A percentile compares a stretch with the other conserved stretches of the same genome.
Conservation (phyloP, 169 alveolate species). For the Eimeria zaria region DNA sequence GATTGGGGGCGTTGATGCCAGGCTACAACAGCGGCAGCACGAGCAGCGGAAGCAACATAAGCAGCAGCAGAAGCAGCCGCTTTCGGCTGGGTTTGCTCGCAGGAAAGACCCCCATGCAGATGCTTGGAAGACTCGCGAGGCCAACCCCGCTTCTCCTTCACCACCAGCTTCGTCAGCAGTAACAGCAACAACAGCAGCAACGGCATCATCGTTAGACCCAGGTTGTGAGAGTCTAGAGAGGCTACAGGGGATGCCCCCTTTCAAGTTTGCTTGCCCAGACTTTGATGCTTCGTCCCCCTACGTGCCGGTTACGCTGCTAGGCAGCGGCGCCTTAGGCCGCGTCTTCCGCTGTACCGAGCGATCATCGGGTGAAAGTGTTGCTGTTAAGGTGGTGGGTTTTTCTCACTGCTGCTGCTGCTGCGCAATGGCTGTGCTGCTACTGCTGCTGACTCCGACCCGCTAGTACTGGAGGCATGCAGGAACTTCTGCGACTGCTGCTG, state of each 20-base stretch:
- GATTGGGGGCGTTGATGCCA: background rate
- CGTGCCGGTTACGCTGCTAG: slow-evolving; percentile 54
- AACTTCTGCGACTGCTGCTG: background rate
- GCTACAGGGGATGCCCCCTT: background rate
- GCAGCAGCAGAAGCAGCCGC: background rate
- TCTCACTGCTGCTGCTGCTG: slow-evolving; percentile 2
- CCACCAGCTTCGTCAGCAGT: background rate
- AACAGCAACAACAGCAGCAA: background rate
- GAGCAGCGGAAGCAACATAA: background rate
- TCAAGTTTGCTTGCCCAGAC: background rate
- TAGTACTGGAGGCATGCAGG: background rate
- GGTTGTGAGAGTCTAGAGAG: background rate
- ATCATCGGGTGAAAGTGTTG: slow-evolving; percentile 34
- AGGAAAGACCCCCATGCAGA: background rate
- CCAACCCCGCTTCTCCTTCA: background rate
- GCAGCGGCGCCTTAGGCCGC: slow-evolving; percentile 70
- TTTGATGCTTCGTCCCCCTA: slow-evolving; percentile 62
- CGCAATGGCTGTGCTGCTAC: background rate
- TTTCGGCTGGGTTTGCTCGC: background rate
- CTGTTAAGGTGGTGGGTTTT: slow-evolving; percentile 71
- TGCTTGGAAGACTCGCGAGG: slow-evolving; percentile 3
- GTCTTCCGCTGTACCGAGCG: slow-evolving; percentile 64
- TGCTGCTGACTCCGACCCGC: background rate
- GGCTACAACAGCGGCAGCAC: background rate
- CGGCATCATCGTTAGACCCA: background rate